phyloP scores from a whole-genome alignment of 495 filamentous ascomycete genomes.

The Neurospora sp. region DNA sequence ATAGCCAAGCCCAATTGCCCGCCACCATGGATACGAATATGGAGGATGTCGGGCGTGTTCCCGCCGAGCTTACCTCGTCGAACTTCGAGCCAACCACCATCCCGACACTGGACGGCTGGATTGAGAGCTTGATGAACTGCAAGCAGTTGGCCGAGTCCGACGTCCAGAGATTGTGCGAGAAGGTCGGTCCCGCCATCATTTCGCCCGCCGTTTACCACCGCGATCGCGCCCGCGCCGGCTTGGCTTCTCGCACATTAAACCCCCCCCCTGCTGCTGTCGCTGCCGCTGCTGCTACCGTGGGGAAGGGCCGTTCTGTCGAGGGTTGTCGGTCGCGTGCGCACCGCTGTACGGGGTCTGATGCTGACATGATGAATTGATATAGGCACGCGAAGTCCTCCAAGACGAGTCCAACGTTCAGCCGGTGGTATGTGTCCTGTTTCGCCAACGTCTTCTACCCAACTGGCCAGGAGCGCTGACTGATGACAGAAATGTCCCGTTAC shows the following conservation, averaged over 20 bases:
- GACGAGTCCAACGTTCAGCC: conserved; percentile 98
- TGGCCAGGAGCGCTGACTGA: conserved; percentile 1
- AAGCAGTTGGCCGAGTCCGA: conserved; percentile 93
- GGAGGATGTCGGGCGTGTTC: conserved; percentile 85
- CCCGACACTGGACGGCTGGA: conserved; percentile 93
- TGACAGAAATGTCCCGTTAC: conserved; percentile 84
- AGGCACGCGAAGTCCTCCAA: conserved; percentile 94
- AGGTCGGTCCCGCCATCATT: conserved; percentile 43
- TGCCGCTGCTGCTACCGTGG: background rate
- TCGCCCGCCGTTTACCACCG: background rate
- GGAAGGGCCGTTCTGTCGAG: background rate
- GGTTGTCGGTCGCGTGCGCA: conserved; percentile 11
- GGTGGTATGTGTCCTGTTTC: conserved; percentile 58
- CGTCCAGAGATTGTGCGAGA: conserved; percentile 93
- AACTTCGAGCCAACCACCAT: conserved; percentile 76
- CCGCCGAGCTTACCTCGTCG: conserved; percentile 69
- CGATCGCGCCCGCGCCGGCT: background rate
- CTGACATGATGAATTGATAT: conserved; percentile 4
- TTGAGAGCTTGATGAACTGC: conserved; percentile 95
- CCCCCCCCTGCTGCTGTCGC: background rate
- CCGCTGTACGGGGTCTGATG: background rate
- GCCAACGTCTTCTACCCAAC: background rate
- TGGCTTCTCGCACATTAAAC: background rate
- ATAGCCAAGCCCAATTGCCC: conserved; percentile 6
- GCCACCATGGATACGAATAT: conserved; percentile 89